phyloP scores from a whole-genome alignment of 2,329 filamentous ascomycete genomes.

The Monosporascus sp. region DNA sequence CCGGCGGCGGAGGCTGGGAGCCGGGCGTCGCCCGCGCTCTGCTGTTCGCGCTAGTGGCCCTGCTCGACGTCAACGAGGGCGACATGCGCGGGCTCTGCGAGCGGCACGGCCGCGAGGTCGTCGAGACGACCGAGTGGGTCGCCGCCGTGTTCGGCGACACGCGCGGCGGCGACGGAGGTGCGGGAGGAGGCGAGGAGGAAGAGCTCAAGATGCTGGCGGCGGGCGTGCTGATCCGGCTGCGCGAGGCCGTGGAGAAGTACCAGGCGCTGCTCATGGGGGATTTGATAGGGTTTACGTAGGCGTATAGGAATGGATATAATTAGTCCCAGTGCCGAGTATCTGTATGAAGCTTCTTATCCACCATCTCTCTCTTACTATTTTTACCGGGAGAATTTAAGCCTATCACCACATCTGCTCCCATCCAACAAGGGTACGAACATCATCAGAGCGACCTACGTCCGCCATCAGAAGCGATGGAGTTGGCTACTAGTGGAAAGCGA shows the following conservation, averaged over 20 bases:
- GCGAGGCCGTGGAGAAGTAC: constrained; percentile 79
- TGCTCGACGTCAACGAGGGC: constrained; percentile 76
- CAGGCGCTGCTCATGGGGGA: constrained; percentile 73
- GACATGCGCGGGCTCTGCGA: constrained; percentile 69
- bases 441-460: no score
- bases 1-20: constrained; percentile 34
- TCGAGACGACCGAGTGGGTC: constrained; percentile 88
- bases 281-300: constrained; percentile 38
- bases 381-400: no score
- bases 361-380: no score
- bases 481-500: no score
- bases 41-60: constrained; percentile 71
- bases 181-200: constrained; percentile 61
- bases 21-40: constrained; percentile 66
- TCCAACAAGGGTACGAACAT: no score
- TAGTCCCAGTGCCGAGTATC: neutral
- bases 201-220: constrained; percentile 75
- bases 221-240: constrained; percentile 69
- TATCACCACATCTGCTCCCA: no score
- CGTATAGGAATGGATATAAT: neutral
- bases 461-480: no score
- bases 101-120: constrained; percentile 67
- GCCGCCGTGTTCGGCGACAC: constrained; percentile 65
- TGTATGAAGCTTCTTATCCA: no score
- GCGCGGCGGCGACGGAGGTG: constrained; percentile 40